Evolutionary conservation across 768 basidiomycete species (phyloP), one percentile per base, ranked within the genome.

Genomic region (Auricularia auricula-judae): DNA sequence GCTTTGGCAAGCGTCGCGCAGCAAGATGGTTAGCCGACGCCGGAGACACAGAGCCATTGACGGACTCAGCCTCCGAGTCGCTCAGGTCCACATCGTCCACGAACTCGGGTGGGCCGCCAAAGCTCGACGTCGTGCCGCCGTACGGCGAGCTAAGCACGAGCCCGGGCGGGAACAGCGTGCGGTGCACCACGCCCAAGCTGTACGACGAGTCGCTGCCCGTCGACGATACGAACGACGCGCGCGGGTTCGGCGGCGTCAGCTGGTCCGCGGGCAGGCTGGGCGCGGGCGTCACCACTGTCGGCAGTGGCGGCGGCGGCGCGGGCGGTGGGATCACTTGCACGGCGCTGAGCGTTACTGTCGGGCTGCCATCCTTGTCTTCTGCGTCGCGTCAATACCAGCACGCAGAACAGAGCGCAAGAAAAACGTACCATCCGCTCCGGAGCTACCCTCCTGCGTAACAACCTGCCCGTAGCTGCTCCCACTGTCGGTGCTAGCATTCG

Each of bases 1-100:
- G 83, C 56, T 84, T 78, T 0, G 91, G 91, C 29, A 93, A 75
- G 67, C 84, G 84, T 29, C 85, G 80, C 5, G 78, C 76, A 0
- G 79, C 63, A 87, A 72, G n/a, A 84, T 86, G 7, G 82, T 79
- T 39, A 12, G 36, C 36, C 5, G 0, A 81, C 82, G 1, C 75
- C 74, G 36, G 79, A 71, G 3, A 35, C 36, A 61, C 62, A n/a
- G 62, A 65, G 58, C 18, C 18, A 77, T 47, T 72, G 77, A 11
- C 67, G 74, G 34, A 39, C 21, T 79, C 77, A 35, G 76, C 72
- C 47, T 84, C 81, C 1, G 88, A 89, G 14, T 87, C 88, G 1
- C 83, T 36, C 21, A 60, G 64, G 4, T 60, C 34, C 16, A 66
- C 63, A 53, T 60, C 58, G 59, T 59, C 59, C 36, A 47, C 62